Base-by-base conservation (phyloP, 305 asterid genomes). In the Nicotiana rustica region DNA sequence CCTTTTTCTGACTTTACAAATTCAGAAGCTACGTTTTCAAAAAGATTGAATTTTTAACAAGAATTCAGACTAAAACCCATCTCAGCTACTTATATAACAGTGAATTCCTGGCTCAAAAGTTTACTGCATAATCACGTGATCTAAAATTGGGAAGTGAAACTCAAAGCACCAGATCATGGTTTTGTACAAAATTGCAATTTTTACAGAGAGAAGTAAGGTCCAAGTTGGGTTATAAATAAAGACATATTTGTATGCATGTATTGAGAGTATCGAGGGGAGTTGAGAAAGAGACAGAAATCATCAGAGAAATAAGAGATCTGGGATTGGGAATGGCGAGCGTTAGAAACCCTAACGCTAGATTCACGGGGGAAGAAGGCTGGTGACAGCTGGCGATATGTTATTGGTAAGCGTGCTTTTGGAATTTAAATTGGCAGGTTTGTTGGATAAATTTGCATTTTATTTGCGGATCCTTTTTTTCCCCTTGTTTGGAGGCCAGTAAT, bases 351-450 rank as follows among this genome's bases (percentile, higher is more conserved):
- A 85, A 85, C 69, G 60, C 87, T 56, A 57, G 55, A 83, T 65
- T 85, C 84, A 79, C 75, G 83, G 81, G 36, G 69, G 84, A 55
- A 21, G 83, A 57, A 65, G 79, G 29, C 31, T n/a, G 85, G 70
- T 83, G 82, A 81, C 90, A 86, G 87, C 83, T 88, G 86, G 88
- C 84, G 65, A 79, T 49, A 52, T 68, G 61, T 73, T 66, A 84
- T 88, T 83, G 91, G 82, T 55, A 81, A 65, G 75, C 36, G 84
- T 85, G 90, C 83, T 25, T 80, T 76, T 25, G 56, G 79, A 44
- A 80, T 81, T 62, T 86, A 0, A 2, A 41, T 2, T 7, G 47
- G 2, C 10, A 2, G 2, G 70, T 77, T 19, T 5, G 13, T 14
- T 59, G 2, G 60, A 55, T 57, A 57, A 5, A n/a, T 25, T 25